Evolutionary conservation across 2,329 filamentous ascomycete genomes (phyloP), one percentile per base, ranked within the genome.

Genomic region (Neophaeococcomyces mojaviensis): DNA sequence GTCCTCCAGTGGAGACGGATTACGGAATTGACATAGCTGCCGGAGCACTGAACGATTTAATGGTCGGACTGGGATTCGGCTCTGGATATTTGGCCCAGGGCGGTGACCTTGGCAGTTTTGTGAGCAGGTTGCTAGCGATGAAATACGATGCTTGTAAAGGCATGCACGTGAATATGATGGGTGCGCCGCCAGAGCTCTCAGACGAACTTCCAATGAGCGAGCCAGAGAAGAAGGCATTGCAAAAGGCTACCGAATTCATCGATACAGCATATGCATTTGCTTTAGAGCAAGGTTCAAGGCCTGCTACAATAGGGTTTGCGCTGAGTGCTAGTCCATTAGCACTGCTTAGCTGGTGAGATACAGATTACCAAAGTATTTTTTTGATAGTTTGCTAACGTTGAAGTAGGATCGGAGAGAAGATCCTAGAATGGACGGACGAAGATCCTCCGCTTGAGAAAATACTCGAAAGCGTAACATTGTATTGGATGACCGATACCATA

Each of bases 221-320:
- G 9, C 34, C 36, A 2, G 72, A 77, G 49, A 38, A 24, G 19
- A 8, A 32, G 7, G 65, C 62, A 0, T 15, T 75, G 2, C 43
- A 63, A 20, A 61, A 67, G 4, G 61, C 59, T 1, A 44, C 62
- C 2, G 58, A 63, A 2, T 79, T 73, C 57, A 44, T 53, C 2
- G 47, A 58, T 0, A 62, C 57, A 2, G 77, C 74, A 1, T 57
- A 53, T 9, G 74, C 69, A 0, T 83, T 81, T 55, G 67, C 69
- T 0, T 42, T 65, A 0, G 67, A 74, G 56, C 79, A 82, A 44
- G 73, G 65, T 1, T 77, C 76, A 0, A 61, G 72, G 7, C 73
- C 78, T 0, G 65, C 69, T 0, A 82, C 78, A 0, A 73, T 81
- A 36, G 77, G 77, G 0, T 65, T 79, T 4, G 72, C 68, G 0